Percentiles rank a stretch among this genome's conserved stretches.
These are phyloP conservation scores for Teratosphaeria gauchensis DNA, from an alignment of 2,329 filamentous ascomycete species.

Conservation along the genomic window DNA sequence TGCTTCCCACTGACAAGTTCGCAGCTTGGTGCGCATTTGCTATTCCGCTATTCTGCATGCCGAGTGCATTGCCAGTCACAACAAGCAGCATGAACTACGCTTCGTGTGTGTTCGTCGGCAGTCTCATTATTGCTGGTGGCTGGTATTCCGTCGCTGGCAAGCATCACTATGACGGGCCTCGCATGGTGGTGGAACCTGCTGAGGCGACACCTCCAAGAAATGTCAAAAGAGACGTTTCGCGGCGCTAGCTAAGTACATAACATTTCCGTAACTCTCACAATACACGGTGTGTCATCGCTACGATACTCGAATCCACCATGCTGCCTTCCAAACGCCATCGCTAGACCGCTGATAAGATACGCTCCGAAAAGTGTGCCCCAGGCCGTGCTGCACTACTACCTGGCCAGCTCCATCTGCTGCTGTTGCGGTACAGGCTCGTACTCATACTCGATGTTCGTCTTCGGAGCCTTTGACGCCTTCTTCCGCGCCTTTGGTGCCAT, in stretches of 20 bases:
- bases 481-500: slow-evolving; percentile 48
- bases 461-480: slow-evolving; percentile 47
- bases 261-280: background rate
- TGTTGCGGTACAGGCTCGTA: slow-evolving; percentile 53
- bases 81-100: slow-evolving; percentile 60
- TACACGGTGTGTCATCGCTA: background rate
- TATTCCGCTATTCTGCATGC: slow-evolving; percentile 62
- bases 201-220: background rate
- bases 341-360: background rate
- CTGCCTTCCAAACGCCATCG: background rate
- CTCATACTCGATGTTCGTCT: slow-evolving; percentile 71
- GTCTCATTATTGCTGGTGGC: slow-evolving; percentile 48
- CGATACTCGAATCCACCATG: background rate
- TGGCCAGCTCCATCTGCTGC: slow-evolving; percentile 27
- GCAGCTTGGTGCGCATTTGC: slow-evolving; percentile 54
- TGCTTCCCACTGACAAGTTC: slow-evolving; percentile 16
- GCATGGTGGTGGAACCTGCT: background rate
- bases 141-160: slow-evolving; percentile 65
- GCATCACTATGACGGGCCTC: slow-evolving; percentile 49
- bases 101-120: slow-evolving; percentile 61
- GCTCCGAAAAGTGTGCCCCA: background rate
- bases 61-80: slow-evolving; percentile 51
- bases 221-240: background rate
- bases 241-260: background rate
- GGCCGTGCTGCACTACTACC: slow-evolving; percentile 6